Base-by-base conservation (phyloP, 768 basidiomycete species). In the Kwoniella europaea region DNA sequence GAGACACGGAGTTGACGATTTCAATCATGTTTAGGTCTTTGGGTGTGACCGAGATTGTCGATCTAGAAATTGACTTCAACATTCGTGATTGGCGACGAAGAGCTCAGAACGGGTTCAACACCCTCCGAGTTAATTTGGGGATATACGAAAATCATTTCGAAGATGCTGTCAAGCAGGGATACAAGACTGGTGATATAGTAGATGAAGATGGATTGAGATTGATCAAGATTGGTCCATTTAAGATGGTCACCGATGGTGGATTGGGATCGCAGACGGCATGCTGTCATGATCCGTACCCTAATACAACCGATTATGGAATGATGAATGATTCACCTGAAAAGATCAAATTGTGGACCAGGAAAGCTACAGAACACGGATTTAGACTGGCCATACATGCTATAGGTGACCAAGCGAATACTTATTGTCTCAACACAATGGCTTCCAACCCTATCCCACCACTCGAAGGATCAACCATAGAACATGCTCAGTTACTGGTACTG, bases 161-260 rank as follows among this genome's bases (percentile, higher is more conserved):
- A 1, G 20, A 44, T 22, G 61, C 61, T 52, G n/a, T 63, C 61
- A 24, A 22, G 6, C 22, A 43, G 20, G 61, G 61, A 44, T 52
- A 44, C 43, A 63, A 63, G 43, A 63, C 61, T 20, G 61, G 61
- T 27, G 61, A 63, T 29, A 63, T 68, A 4, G 74, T 74, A 5
- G 52, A 75, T 16, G 66, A 60, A 6, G 70, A 76, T 56, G 78
- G 78, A 0, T 73, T 74, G 20, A 68, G 78, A 0, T 73, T 74
- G 20, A 68, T 67, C 35, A 71, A 71, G 72, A 77, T 63, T 52
- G 61, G 61, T 15, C 61, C 61, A 0, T 63, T 20, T 20, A 63
- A 63, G 67, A 73, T 79, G 55, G 77, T 80, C 59, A 78, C 75
- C n/a, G 79, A 80, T 67, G 79, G 79, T 6, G 73, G 70, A 27